Base-by-base conservation (phyloP, 1,284 basidiomycete species). In the Stygiomarasmius scandens region DNA sequence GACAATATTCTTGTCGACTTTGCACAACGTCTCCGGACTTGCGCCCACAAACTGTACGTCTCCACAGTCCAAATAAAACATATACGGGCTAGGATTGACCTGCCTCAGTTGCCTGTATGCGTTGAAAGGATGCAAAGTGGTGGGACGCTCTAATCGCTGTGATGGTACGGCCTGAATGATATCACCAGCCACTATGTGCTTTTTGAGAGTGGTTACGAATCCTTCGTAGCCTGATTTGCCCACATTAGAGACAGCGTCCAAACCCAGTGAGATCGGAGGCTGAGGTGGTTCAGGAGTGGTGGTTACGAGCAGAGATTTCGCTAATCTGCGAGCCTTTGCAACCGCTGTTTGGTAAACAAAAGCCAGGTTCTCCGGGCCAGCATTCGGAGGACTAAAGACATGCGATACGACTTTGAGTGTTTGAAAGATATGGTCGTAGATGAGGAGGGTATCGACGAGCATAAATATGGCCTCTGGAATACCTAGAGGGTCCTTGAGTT, bases 131-230 rank as follows among this genome's bases (percentile, higher is more conserved):
- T 99, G 95, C 27, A 99, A 78, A 20, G 83, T 74, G 0, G 97
- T 99, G 54, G 90, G 89, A 41, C 94, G 84, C 16, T 90, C 79
- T 38, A 99, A 79, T 16, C 96, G 83, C 71, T 99, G 97, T 16
- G 93, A 95, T 1, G 97, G 97, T 8, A 99, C 97, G 2, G 97
- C 97, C 74, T 99, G 97, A 67, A 99, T 99, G 69, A 99, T 98
- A 74, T 99, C 95, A 41, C 97, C 97, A 49, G 91, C 90, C 59
- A 98, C 81, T 57, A 99, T 98, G 69, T 95, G 93, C 69, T 97
- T 83, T 77, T 98, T 98, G 59, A 99, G 79, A 58, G 82, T 85
- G 41, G 95, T 95, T 19, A 99, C 97, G 67, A 97, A 98, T 3
- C 75, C 76, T 71, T 98, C 90, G 75, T 99, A 99, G 0, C 97